phyloP scores from a whole-genome alignment of 2,329 filamentous ascomycete genomes.

The Xylaria hypoxylon region DNA sequence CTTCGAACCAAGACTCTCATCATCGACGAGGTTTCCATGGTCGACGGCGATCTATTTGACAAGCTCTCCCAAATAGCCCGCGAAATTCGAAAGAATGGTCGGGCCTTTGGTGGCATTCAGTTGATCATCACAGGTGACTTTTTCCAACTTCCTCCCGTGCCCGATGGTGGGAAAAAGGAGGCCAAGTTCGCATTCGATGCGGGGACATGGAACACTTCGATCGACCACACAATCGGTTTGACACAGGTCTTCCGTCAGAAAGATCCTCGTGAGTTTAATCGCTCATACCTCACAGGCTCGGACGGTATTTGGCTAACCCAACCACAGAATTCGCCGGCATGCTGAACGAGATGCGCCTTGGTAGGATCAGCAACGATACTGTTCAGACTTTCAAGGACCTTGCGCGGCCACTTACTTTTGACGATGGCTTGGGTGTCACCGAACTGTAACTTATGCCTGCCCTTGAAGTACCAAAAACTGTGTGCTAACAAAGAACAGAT shows the following conservation, averaged over 20 bases:
- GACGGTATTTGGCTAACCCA: neutral
- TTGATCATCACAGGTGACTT: conserved; percentile 97
- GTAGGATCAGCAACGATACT: conserved; percentile 80
- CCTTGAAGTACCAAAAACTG: conserved; percentile 1
- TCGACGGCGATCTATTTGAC: conserved; percentile 96
- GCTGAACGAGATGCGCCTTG: conserved; percentile 97
- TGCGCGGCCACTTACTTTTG: conserved; percentile 75
- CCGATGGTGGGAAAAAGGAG: conserved; percentile 73
- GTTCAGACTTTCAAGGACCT: conserved; percentile 81
- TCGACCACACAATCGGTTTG: conserved; percentile 94
- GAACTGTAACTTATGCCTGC: conserved; percentile 69
- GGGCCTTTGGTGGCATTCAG: conserved; percentile 95
- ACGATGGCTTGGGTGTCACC: conserved; percentile 83
- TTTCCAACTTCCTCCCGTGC: conserved; percentile 95
- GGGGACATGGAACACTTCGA: conserved; percentile 88
- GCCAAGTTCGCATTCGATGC: conserved; percentile 95
- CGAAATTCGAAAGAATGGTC: conserved; percentile 86
- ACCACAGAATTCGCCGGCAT: conserved; percentile 82
- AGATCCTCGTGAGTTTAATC: conserved; percentile 69
- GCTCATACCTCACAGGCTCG: neutral
- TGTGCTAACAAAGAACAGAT: conserved; percentile 59
- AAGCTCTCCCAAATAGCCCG: conserved; percentile 92
- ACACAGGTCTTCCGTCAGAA: conserved; percentile 97
- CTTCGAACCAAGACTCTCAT: conserved; percentile 86
- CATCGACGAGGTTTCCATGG: conserved; percentile 98